Base-by-base conservation (phyloP, 208 protist genomes). In the Leishmania lainsoni region DNA sequence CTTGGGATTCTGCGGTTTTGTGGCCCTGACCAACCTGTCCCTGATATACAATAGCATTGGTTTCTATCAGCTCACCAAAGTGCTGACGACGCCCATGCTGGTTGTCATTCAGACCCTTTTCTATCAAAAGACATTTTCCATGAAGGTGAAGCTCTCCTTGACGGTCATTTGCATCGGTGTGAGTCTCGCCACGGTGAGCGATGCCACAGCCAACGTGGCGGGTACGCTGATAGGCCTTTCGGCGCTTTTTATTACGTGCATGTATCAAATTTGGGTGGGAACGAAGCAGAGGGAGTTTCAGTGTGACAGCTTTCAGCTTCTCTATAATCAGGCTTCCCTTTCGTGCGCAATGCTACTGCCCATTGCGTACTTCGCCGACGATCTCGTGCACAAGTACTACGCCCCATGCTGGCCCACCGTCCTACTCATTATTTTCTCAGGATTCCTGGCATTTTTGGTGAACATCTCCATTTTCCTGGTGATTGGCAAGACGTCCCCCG, bases 381-480 rank as follows among this genome's bases (percentile, higher is more conserved):
- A 89, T 65, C 69, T 87, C 5, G 2, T 65, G 2, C 82, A 66
- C 39, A 63, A 58, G 45, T 83, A 89, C 65, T 78, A 72, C 76
- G 81, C 51, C 39, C 84, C 84, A 17, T 87, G 80, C 78, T n/a
- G 32, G 48, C 83, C 83, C 9, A 82, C 89, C 0, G 29, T 87
- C n/a, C 10, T 63, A 1, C 54, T 86, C n/a, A 92, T 94, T 63
- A 3, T 90, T 32, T 74, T 95, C 22, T 94, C 90, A 1, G 83
- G 85, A 42, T 8, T 94, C 29, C 71, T 96, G 26, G 92, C 96
- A 42, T 96, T 97, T 80, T 80, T 92, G 20, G 94, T 98, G 16
- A 98, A 98, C 85, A 84, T 97, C 16, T 96, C 94, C 45, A 96
- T 95, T 59, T 98, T 97, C 84, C 78, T 97, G 14, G 92, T 97